phyloP scores from a whole-genome alignment of 78 protist genomes.

The Salpingoeca rosetta region DNA sequence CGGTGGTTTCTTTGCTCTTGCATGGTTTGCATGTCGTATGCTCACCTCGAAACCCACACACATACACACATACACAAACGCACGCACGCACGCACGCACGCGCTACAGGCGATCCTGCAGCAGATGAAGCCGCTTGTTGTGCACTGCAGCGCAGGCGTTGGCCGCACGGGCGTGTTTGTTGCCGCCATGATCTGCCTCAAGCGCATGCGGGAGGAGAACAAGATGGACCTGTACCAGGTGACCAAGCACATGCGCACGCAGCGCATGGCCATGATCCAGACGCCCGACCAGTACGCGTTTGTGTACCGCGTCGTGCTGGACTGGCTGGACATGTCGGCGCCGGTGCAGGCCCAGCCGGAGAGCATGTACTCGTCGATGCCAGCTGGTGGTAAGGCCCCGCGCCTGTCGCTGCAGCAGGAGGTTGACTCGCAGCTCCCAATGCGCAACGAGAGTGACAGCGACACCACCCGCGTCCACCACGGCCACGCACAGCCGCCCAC shows the following conservation, averaged over 20 bases:
- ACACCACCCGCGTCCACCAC: not conserved
- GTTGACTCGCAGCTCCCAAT: not conserved
- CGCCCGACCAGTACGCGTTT: not conserved
- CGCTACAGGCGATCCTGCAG: not conserved
- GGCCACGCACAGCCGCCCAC: not conserved
- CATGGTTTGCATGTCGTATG: not conserved
- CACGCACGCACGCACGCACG: not conserved
- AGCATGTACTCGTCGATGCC: not conserved
- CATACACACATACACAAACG: not conserved
- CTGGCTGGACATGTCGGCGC: not conserved
- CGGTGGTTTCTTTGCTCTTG: not conserved
- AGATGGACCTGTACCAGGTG: not conserved
- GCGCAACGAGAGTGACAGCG: not conserved
- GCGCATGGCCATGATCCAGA: not conserved
- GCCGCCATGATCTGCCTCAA: not conserved
- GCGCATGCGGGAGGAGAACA: not conserved
- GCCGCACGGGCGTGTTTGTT: slow-evolving; percentile 34
- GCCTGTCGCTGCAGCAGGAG: not conserved
- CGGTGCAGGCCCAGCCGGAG: not conserved
- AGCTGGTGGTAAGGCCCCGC: not conserved
- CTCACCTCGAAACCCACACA: not conserved
- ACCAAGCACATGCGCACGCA: not conserved
- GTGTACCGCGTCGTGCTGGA: not conserved
- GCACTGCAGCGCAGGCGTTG: slow-evolving; percentile 46
- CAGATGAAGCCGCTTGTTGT: slow-evolving; percentile 10